These are phyloP conservation scores for Carpinus fangiana DNA, from an alignment of 306 rosid species.

Conservation along the genomic window DNA sequence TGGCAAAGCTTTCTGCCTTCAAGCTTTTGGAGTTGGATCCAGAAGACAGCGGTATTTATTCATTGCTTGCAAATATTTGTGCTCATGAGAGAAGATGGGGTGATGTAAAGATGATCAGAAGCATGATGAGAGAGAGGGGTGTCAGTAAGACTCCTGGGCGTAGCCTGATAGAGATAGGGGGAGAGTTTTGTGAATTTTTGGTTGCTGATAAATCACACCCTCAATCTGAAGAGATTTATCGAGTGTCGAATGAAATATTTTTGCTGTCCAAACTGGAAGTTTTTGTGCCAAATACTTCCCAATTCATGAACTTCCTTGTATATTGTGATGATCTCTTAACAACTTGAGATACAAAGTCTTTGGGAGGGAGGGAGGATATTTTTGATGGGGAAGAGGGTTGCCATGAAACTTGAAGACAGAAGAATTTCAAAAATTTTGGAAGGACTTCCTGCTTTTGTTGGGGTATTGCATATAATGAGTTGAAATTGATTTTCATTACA, in stretches of 20 bases:
- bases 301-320: not conserved
- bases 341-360: not conserved
- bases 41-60: constrained; percentile 68
- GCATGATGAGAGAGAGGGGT: constrained; percentile 75
- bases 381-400: no score
- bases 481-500: not conserved
- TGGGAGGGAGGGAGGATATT: not conserved
- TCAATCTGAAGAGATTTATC: constrained; percentile 57
- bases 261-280: constrained; percentile 45
- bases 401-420: no score
- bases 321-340: not conserved
- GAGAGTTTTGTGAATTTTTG: constrained; percentile 60
- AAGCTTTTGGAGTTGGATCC: constrained; percentile 62
- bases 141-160: constrained; percentile 73
- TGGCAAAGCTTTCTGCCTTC: constrained; percentile 39
- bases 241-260: constrained; percentile 39
- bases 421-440: no score
- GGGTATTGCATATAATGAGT: no score
- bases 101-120: constrained; percentile 64
- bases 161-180: constrained; percentile 67
- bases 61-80: constrained; percentile 55
- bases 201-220: constrained; percentile 75
- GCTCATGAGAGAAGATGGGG: constrained; percentile 63
- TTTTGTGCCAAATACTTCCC: constrained; percentile 19
- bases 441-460: no score